A percentile compares a stretch with the other conserved stretches of the same genome.
Conservation (phyloP, 805 yeast genomes). For the Candida hispaniensis region DNA sequence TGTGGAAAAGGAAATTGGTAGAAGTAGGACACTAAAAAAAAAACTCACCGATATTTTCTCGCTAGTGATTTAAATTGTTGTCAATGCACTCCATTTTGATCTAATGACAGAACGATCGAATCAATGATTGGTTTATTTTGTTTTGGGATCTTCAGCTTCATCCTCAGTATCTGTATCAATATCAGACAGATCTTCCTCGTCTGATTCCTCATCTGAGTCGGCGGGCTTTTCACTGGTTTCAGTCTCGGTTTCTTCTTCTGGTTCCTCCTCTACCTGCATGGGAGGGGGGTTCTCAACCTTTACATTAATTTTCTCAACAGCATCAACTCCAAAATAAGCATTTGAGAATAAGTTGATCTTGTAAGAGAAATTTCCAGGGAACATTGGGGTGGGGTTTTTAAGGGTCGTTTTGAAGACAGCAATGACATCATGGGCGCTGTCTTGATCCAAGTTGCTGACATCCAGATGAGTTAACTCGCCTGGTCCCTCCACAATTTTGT, state of each 20-base stretch:
- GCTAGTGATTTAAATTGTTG: too few species aligned
- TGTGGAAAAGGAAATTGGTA: too few species aligned
- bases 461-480: constrained; percentile 41
- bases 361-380: constrained; percentile 54
- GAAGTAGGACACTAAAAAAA: too few species aligned
- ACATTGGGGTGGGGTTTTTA: constrained; percentile 66
- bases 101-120: too few species aligned
- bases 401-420: constrained; percentile 71
- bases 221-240: constrained; percentile 46
- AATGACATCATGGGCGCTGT: constrained; percentile 35
- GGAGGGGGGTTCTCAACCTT: constrained; percentile 51
- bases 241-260: constrained; percentile 60
- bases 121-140: constrained; percentile 10
- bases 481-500: constrained; percentile 65
- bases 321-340: constrained; percentile 73
- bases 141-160: constrained; percentile 29
- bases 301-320: constrained; percentile 60
- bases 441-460: constrained; percentile 43
- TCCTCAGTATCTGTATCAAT: constrained; percentile 57
- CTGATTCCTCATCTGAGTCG: constrained; percentile 35
- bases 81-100: too few species aligned
- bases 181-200: constrained; percentile 38
- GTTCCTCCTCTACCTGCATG: constrained; percentile 36
- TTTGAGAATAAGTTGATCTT: constrained; percentile 60
- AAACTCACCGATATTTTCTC: too few species aligned